Evolutionary conservation across 176 grass and related monocot species (phyloP), one percentile per base, ranked within the genome.

Genomic region (Rhipidocladum racemiflorum): DNA sequence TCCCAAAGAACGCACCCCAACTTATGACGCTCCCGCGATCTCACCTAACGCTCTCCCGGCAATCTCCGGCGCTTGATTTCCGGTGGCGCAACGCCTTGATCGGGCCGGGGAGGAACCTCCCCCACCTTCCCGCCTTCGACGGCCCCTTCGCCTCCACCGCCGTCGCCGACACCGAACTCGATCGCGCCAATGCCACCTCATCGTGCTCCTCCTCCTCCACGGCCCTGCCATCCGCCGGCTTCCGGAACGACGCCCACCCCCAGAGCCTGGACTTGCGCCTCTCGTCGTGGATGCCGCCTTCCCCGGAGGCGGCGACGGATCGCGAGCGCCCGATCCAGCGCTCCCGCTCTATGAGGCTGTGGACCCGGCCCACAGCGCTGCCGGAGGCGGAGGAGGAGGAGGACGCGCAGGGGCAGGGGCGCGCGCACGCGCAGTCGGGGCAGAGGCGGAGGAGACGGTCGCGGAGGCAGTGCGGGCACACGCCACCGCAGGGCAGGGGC

Each of bases 371-470:
- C 5, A 63, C 55, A 7, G 42, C 74, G 78, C 59, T 48, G 63
- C 60, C 86, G 25, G 64, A 65, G 36, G 79, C 55, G 3, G 90
- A 85, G 6, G 81, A 51, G 1, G 75, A 68, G 2, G 71, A 59
- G 24, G 76, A 66, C 7, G 77, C 66, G 72, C 84, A 91, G 67
- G 72, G 28, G 79, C 96, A 95, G 24, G 92, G 96, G 4, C 91
- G 89, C 34, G 80, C 10, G 50, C 53, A 45, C 14, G 90, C 92
- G 82, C 96, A 99, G 13, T 95, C 87, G 5, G 91, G 91, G 77
- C 96, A 99, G 42, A 99, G 91, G 20, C 79, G 89, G 71, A 93
- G 68, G 43, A 95, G 88, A 28, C 85, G 87, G 38, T 99, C 87
- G 55, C 65, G 89, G 79, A 99, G 90, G 90, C 92, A 99, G 64